Evolutionary conservation across 768 basidiomycete species (phyloP), one percentile per base, ranked within the genome.

Genomic region (Podaxis carcinomalis): DNA sequence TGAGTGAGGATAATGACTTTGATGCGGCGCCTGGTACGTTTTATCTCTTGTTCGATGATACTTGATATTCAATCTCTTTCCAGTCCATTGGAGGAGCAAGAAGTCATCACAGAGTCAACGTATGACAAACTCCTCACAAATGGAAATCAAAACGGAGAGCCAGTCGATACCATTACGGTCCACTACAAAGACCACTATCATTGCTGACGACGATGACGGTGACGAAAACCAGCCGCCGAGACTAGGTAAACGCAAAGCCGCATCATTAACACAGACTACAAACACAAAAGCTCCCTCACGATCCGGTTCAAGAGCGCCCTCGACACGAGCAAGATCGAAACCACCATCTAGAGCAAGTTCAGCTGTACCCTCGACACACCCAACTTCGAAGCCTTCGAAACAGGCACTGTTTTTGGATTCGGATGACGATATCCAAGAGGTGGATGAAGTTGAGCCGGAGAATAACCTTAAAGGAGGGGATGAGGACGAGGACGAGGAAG

Each of bases 371-470:
- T 51, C 60, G 13, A 68, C 65, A 57, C 67, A 63, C 53, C 62
- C 64, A 7, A 56, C 63, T 13, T 59, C 64, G 72, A 77, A 39
- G 51, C 36, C 51, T 16, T 42, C 47, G 16, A 49, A 54, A 21
- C 56, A 11, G 39, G 77, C 78, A 7, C 69, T 89, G 23, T 88
- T 88, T 67, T 64, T 88, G 51, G 73, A 80, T 36, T 80, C 80
- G 11, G 79, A 79, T 51, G 81, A 81, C 3, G 83, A 82, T 51
- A 65, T 58, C 39, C 49, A 59, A 10, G 62, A 56, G 19, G 25
- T 42, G 19, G 64, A 39, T 6, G 57, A 54, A 5, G 9, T n/a
- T 1, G 44, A 51, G 39, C 51, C 62, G 9, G 27, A 55, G 19
- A 50, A 55, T 19, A 42, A 42, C 27, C 28, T 59, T 27, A 55